These are phyloP conservation scores for Colletotrichum truncatum DNA, from an alignment of 2,329 filamentous ascomycete genomes.

Conservation along the genomic window DNA sequence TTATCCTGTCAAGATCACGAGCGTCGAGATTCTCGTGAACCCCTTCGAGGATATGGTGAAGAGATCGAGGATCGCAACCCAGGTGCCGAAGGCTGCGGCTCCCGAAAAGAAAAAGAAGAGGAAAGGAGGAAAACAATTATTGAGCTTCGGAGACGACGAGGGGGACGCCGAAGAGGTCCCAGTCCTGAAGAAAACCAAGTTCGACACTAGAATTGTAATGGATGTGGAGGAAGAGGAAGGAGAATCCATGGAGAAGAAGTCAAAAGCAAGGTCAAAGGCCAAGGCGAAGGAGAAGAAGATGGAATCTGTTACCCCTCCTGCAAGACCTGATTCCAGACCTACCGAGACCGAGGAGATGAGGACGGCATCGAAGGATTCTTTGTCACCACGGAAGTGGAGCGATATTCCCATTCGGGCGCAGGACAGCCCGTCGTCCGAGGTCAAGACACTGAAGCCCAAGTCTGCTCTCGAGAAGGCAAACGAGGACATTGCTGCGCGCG, in stretches of 20 bases:
- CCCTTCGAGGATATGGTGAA: conserved; percentile 85
- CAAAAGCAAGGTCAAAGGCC: conserved; percentile 41
- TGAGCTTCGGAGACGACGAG: conserved; percentile 82
- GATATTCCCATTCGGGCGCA: conserved; percentile 6
- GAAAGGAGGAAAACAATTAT: conserved; percentile 77
- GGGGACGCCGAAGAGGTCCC: conserved; percentile 66
- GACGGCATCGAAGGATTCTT: conserved; percentile 35
- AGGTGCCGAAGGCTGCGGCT: conserved; percentile 53
- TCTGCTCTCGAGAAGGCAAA: conserved; percentile 75
- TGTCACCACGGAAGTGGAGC: conserved; percentile 8
- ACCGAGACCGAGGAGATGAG: conserved; percentile 30
- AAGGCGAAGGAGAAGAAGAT: conserved; percentile 39
- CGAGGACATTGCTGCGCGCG: conserved; percentile 81
- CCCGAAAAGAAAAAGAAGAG: conserved; percentile 71
- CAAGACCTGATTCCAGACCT: not conserved
- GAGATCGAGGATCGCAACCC: conserved; percentile 66
- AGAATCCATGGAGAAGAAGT: conserved; percentile 38
- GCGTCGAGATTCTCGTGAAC: conserved; percentile 80
- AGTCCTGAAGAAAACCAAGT: conserved; percentile 79
- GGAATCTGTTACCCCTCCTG: not conserved
- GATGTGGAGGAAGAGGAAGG: conserved; percentile 59
- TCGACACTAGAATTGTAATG: conserved; percentile 78
- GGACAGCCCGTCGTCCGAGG: conserved; percentile 46
- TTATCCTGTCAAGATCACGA: conserved; percentile 83
- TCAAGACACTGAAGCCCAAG: conserved; percentile 46